Percentiles rank a stretch among this genome's conserved stretches.
Evolutionary conservation across 805 yeast species (phyloP).

Genomic region (Pichia eremophila): DNA sequence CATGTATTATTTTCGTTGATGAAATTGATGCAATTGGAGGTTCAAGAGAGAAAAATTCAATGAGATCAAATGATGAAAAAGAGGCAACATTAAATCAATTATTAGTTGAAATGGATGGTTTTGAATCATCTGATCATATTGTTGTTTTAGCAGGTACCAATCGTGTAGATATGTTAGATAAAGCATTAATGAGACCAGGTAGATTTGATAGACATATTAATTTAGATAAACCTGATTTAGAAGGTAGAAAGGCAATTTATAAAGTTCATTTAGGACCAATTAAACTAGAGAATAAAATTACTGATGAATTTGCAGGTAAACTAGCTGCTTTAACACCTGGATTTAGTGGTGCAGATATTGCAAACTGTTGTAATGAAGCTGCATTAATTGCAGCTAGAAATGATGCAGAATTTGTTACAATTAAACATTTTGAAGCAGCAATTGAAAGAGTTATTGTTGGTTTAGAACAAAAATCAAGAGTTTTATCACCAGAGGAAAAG

Average conservation of each 20-base stretch:
- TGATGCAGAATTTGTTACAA: conserved; percentile 57
- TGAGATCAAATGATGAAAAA: conserved; percentile 92
- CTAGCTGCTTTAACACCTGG: conserved; percentile 97
- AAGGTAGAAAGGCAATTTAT: conserved; percentile 90
- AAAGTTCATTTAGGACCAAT: conserved; percentile 74
- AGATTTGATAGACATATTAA: conserved; percentile 91
- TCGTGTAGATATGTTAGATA: conserved; percentile 87
- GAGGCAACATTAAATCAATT: conserved; percentile 94
- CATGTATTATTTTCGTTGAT: conserved; percentile 92
- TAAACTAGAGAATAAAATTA: conserved; percentile 40
- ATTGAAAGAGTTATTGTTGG: conserved; percentile 98
- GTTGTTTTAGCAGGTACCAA: conserved; percentile 98
- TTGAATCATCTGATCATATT: conserved; percentile 81
- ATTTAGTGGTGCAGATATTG: conserved; percentile 96
- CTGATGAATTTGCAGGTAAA: conserved; percentile 65
- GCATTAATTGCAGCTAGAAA: conserved; percentile 93
- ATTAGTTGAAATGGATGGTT: conserved; percentile 98
- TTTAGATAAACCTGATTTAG: conserved; percentile 88
- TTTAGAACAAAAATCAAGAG: conserved; percentile 77
- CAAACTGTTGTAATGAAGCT: conserved; percentile 94
- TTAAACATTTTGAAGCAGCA: conserved; percentile 86
- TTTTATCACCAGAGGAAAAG: conserved; percentile 79
- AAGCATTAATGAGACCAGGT: conserved; percentile 93
- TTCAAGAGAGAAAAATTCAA: conserved; percentile 53
- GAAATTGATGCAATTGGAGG: conserved; percentile 99